phyloP scores from a whole-genome alignment of 495 filamentous ascomycete genomes.

The Geoglossum glabrum region DNA sequence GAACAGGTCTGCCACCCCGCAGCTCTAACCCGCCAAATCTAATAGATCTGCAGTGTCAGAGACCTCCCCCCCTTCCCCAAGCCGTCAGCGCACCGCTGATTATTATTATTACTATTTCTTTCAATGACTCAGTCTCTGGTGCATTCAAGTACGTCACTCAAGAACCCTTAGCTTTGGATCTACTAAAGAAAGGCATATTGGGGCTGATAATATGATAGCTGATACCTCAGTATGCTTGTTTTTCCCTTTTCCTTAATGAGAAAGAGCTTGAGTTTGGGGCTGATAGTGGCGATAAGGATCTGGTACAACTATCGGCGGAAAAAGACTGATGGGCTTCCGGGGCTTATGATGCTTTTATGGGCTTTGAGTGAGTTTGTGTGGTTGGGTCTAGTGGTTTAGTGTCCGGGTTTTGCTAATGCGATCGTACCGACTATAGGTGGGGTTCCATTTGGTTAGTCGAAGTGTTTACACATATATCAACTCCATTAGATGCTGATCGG shows the following conservation, averaged over 20 bases:
- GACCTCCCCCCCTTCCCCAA: too few species aligned
- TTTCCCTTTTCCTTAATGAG: too few species aligned
- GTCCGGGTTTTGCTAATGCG: neutral
- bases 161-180: neutral
- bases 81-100: too few species aligned
- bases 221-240: conserved; percentile 18
- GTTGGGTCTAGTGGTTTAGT: neutral
- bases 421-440: conserved; percentile 21
- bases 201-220: conserved; percentile 12
- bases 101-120: neutral
- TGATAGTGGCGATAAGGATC: conserved; percentile 21
- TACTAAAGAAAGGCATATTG: neutral
- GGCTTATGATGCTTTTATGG: conserved; percentile 58
- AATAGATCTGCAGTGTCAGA: too few species aligned
- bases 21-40: too few species aligned
- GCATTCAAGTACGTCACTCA: conserved; percentile 25
- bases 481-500: conserved; percentile 10
- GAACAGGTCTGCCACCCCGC: conserved; percentile 25
- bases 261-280: neutral
- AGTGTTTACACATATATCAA: conserved; percentile 23
- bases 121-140: conserved; percentile 19
- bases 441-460: conserved; percentile 28
- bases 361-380: conserved; percentile 28
- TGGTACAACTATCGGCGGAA: conserved; percentile 55
- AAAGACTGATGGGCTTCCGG: conserved; percentile 51